Conservation (phyloP, 2,329 filamentous ascomycete genomes). For the Fusarium ramigenum region DNA sequence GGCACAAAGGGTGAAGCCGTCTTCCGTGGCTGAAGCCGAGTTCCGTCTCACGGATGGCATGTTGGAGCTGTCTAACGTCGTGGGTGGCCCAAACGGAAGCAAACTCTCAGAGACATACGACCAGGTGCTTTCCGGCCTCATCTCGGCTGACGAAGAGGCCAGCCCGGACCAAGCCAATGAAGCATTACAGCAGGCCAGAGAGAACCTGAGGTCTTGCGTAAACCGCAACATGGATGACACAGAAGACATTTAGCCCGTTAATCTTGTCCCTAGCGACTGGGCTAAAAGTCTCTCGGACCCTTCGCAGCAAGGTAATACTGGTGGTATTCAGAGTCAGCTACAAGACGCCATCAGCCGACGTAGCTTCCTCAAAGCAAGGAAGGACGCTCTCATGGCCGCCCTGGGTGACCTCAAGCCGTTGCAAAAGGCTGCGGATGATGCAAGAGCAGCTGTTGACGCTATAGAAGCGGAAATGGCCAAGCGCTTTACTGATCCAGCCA, state of each 20-base stretch:
- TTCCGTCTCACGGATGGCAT: not conserved
- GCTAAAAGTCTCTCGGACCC: not conserved
- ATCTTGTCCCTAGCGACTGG: not conserved
- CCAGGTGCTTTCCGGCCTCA: not conserved
- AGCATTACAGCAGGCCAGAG: not conserved
- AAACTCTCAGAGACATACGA: not conserved
- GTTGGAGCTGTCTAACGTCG: rapidly evolving
- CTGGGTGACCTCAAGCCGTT: not conserved
- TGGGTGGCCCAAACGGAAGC: not conserved
- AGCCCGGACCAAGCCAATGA: not conserved
- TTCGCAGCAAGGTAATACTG: not conserved
- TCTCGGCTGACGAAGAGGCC: not conserved
- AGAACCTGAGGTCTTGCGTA: not conserved
- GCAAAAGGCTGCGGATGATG: not conserved
- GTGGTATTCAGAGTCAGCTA: not conserved
- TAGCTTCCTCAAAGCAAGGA: not conserved
- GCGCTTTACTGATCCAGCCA: not conserved
- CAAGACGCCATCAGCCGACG: not conserved
- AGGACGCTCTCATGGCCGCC: not conserved
- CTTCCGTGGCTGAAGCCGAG: not conserved
- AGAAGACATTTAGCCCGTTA: not conserved
- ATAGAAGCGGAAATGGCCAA: not conserved
- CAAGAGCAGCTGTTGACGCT: not conserved
- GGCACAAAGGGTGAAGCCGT: not conserved
- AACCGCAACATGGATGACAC: not conserved